phyloP scores from a whole-genome alignment of 305 asterid species.

The Salvia sclarea region DNA sequence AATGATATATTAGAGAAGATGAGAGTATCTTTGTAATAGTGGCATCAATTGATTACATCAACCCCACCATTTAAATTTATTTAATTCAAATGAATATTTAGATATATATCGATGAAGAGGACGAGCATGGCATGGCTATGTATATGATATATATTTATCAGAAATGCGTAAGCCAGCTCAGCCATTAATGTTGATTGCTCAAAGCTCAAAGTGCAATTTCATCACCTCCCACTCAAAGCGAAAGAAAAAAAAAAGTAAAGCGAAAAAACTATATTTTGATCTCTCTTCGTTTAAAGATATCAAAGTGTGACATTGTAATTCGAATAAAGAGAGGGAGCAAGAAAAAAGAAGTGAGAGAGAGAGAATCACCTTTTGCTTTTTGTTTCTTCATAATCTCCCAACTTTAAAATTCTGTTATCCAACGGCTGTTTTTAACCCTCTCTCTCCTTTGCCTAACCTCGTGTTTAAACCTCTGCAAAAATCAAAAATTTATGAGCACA shows the following conservation, averaged over 20 bases:
- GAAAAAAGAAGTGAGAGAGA: conserved; percentile 47
- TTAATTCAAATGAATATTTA: conserved; percentile 5
- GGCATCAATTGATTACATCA: conserved; percentile 34
- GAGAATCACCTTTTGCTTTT: conserved; percentile 49
- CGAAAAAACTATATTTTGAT: not conserved
- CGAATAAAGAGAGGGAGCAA: conserved; percentile 45
- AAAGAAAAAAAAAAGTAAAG: conserved; percentile 10
- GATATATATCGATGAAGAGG: conserved; percentile 15
- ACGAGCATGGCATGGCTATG: conserved; percentile 32
- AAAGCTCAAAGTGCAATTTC: conserved; percentile 54
- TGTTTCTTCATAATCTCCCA: conserved; percentile 33
- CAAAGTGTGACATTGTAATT: conserved; percentile 42
- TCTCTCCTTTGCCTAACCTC: conserved; percentile 19
- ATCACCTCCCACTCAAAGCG: conserved; percentile 53
- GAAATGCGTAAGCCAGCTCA: conserved; percentile 41
- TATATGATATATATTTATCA: conserved; percentile 27
- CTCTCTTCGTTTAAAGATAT: conserved; percentile 42
- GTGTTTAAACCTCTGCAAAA: conserved; percentile 39
- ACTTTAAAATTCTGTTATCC: conserved; percentile 61
- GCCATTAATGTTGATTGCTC: conserved; percentile 46
- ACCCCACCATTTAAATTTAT: conserved; percentile 20
- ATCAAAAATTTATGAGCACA: conserved; percentile 21
- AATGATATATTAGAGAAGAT: conserved; percentile 31
- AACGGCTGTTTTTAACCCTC: conserved; percentile 58
- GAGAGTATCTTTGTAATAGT: conserved; percentile 38